Base-by-base conservation (phyloP, 2,329 filamentous ascomycete species). In the Pestalotiopsis sp. region DNA sequence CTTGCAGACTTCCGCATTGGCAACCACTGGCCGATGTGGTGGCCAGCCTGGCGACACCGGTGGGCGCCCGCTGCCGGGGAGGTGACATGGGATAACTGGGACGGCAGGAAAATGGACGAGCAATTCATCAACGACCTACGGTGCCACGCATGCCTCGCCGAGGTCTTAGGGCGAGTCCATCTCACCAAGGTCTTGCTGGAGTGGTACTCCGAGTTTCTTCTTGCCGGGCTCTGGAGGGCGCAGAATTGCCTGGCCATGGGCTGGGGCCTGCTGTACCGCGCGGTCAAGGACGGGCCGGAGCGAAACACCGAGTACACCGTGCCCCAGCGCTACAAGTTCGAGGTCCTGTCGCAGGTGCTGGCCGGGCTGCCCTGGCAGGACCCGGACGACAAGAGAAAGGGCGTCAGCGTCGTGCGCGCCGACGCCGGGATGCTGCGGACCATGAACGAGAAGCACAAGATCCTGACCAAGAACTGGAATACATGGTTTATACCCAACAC, bases 11-110 rank as follows among this genome's bases (percentile, higher is more conserved):
- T 67, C 45, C 38, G 68, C 12, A 13, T 25, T 17, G 59, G 61
- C 7, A 41, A 57, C 17, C 23, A 9, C 45, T 68, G 67, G 61
- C 67, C 67, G 5, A 68, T 65, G 52, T 68, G 67, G 67, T 64
- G 67, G 67, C 49, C 49, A 4, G 49, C 61, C 12, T 25, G n/a
- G 41, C 67, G 23, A 4, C 61, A 63, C 27, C 67, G 61, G n/a
- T 56, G 67, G 67, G 45, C 6, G 0, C 25, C 25, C 12, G 31
- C 31, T 0, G 0, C 31, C 31, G 31, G 31, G 0, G 31, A 36
- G 1, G 6, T 36, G 9, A 36, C 31, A 0, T 31, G 7, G 20
- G n/a, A 57, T 4, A 68, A 65, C 17, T 65, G 67, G 67, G 61
- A 63, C 17, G 45, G 31, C 25, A 56, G 11, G 1, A 11, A 12